phyloP scores from a whole-genome alignment of 805 yeast genomes.

The Schwanniomyces polymorphus region DNA sequence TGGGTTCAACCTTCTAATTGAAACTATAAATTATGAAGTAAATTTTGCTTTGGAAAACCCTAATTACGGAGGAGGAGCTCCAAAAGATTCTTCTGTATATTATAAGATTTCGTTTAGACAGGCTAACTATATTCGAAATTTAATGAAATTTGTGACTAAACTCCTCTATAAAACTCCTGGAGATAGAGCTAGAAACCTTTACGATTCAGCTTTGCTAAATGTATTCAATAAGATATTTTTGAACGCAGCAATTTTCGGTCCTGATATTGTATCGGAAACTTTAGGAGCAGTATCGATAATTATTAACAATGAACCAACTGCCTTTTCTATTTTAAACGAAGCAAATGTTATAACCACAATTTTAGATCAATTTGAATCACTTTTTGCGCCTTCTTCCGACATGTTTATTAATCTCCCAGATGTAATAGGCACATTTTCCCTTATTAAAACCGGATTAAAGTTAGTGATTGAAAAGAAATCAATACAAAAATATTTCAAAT shows the following conservation, averaged over 20 bases:
- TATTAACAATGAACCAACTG: conserved; percentile 89
- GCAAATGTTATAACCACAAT: conserved; percentile 69
- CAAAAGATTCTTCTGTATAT: conserved; percentile 48
- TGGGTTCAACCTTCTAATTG: conserved; percentile 67
- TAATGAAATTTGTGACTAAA: conserved; percentile 63
- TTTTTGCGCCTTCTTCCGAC: conserved; percentile 59
- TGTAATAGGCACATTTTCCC: conserved; percentile 77
- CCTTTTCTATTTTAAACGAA: conserved; percentile 74
- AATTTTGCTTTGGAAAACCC: conserved; percentile 63
- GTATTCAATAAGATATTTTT: conserved; percentile 59
- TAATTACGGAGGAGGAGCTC: conserved; percentile 56
- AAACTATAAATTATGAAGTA: conserved; percentile 62
- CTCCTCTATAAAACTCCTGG: conserved; percentile 74
- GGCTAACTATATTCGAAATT: conserved; percentile 45
- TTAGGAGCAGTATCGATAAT: conserved; percentile 67
- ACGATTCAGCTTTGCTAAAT: conserved; percentile 76
- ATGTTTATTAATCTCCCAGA: conserved; percentile 66
- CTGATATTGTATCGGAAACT: conserved; percentile 57
- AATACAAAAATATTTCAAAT: conserved; percentile 45
- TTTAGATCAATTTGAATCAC: conserved; percentile 53
- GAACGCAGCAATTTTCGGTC: conserved; percentile 65
- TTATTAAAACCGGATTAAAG: conserved; percentile 70
- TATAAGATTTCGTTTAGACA: conserved; percentile 60
- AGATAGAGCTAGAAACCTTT: conserved; percentile 79
- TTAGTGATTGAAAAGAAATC: conserved; percentile 46